Conservation (phyloP, 495 filamentous ascomycete species). For the Trypethelium eluteriae region DNA sequence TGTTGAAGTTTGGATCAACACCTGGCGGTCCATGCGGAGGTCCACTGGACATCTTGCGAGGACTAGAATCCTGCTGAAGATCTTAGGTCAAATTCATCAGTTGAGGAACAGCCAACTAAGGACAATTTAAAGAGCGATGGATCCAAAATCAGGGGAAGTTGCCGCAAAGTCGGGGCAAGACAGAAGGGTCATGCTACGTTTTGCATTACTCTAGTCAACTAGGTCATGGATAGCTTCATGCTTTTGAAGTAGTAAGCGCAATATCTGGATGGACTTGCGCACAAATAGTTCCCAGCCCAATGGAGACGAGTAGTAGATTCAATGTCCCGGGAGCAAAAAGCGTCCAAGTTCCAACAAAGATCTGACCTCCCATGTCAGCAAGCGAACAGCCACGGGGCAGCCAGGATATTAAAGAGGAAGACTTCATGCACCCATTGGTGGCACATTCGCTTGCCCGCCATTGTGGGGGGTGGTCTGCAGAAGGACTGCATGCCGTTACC, state of each 20-base stretch:
- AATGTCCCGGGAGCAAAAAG: not conserved
- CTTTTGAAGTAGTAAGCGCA: no score
- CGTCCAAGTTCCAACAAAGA: not conserved
- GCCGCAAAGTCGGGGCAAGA: no score
- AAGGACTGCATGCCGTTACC: not conserved
- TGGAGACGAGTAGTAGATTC: no score
- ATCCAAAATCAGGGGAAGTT: no score
- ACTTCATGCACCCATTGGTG: not conserved
- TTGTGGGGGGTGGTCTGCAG: not conserved
- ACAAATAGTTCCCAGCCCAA: no score
- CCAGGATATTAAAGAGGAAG: not conserved
- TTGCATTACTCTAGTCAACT: no score
- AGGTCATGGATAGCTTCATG: no score
- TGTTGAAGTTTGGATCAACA: constrained; percentile 1
- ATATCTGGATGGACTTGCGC: no score
- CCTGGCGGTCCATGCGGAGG: constrained; percentile 3
- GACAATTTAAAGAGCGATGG: no score
- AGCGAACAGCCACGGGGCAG: not conserved
- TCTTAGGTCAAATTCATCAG: not conserved
- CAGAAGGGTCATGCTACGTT: no score
- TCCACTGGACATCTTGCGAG: not conserved
- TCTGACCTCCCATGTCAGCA: not conserved
- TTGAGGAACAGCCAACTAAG: no score
- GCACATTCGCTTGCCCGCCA: not conserved
- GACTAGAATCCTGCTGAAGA: not conserved